These are phyloP conservation scores for Diplodia seriata DNA, from an alignment of 2,329 filamentous ascomycete genomes.

Conservation along the genomic window DNA sequence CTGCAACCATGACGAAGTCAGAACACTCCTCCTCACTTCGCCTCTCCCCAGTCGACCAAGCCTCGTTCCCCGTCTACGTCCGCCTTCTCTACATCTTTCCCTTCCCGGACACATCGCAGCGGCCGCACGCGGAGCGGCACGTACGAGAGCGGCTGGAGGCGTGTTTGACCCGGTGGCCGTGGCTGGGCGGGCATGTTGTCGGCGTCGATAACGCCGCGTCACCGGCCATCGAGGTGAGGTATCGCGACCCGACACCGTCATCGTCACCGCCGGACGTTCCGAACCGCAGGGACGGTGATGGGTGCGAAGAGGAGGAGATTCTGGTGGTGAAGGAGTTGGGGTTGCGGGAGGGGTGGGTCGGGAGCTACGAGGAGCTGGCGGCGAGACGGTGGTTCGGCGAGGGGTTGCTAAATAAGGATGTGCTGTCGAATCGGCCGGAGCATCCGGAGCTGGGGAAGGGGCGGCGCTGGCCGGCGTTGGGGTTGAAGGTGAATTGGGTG, in stretches of 20 bases:
- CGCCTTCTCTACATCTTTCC: slow-evolving; percentile 1
- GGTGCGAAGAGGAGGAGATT: too few relatives aligned
- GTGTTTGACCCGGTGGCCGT: background rate
- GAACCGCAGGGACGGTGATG: too few relatives aligned
- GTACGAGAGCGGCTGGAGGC: background rate
- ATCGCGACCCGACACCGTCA: too few relatives aligned
- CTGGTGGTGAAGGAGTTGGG: too few relatives aligned
- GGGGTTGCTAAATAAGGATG: background rate
- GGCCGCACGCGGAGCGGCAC: background rate
- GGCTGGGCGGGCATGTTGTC: background rate
- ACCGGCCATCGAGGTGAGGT: too few relatives aligned
- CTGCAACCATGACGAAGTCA: too few relatives aligned
- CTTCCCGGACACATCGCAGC: background rate
- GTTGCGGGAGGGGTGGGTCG: too few relatives aligned
- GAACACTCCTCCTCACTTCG: too few relatives aligned
- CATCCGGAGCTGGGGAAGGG: background rate
- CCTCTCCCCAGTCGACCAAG: background rate
- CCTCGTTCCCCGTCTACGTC: background rate
- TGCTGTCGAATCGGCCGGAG: background rate
- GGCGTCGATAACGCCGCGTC: too few relatives aligned
- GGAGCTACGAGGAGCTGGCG: too few relatives aligned
- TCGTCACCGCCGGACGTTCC: too few relatives aligned
- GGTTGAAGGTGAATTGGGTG: slow-evolving; percentile 15
- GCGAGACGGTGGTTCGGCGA: too few relatives aligned
- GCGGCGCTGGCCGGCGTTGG: background rate